Evolutionary conservation across 2,329 filamentous ascomycete genomes (phyloP), one percentile per base, ranked within the genome.

Genomic region (Thielaviopsis punctulata): DNA sequence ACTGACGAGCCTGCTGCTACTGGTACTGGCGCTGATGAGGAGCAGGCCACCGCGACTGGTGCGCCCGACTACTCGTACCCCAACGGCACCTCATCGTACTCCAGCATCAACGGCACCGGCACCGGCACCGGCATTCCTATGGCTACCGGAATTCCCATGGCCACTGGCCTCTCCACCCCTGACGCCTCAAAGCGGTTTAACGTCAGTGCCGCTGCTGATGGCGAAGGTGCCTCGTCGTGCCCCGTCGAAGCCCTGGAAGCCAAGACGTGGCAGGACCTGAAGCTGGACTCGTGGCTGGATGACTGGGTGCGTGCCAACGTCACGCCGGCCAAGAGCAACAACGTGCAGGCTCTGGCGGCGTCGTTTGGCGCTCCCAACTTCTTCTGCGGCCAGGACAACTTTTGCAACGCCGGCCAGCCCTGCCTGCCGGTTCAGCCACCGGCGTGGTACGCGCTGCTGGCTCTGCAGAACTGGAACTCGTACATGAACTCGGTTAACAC

Each of bases 371-470:
- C 56, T 2, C 55, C 55, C 25, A 57, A 56, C 45, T 57, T 57
- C 46, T 55, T 52, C 22, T 57, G 55, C 24, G 55, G 56, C 10
- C 27, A 56, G 1, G 48, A 52, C 12, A 6, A 30, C 9, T 54
- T 52, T 46, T 57, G 56, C 15, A 55, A 54, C 5, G 56, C 56
- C 10, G 56, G 56, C 13, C 56, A 57, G 46, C 56, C 56, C 6
- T 57, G 56, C 22, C 41, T 52, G 10, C 56, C 56, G 8, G 56
- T 57, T 1, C 45, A 43, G 1, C 30, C 56, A 1, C 55, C 55
- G 7, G 52, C 48, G 2, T 57, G 55, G 55, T 56, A 52, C n/a
- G 55, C 39, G 9, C 44, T 57, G 2, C 46, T 57, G 49, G 55
- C 24, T 15, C 49, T 52, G 2, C 53, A 57, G 45, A 51, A 53